These are phyloP conservation scores for Umbilicus rupestris DNA, from an alignment of 164 flowering plant genomes.

Conservation along the genomic window DNA sequence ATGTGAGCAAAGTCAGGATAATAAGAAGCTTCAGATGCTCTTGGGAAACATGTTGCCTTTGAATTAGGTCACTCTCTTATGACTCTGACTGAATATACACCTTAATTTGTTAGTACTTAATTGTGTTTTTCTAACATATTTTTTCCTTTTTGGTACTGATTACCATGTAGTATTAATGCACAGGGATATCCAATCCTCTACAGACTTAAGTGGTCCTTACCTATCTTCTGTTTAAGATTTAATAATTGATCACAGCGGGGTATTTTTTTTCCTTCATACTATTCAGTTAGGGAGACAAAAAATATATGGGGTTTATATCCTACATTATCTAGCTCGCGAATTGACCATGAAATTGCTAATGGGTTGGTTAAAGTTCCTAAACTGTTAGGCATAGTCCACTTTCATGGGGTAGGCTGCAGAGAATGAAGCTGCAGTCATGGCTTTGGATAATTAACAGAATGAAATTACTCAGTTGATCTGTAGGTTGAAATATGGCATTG, in stretches of 20 bases:
- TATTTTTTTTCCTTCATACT: background rate
- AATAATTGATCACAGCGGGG: background rate
- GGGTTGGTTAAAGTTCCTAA: background rate
- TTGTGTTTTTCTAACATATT: constrained; percentile 1
- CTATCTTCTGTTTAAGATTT: background rate
- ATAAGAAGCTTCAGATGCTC: constrained; percentile 8
- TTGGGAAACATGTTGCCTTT: constrained; percentile 1
- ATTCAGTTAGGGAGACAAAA: background rate
- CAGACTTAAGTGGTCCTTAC: background rate
- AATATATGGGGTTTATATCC: background rate
- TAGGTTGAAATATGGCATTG: background rate
- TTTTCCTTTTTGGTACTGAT: constrained; percentile 1
- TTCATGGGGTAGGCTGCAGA: background rate
- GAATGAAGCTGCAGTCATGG: background rate
- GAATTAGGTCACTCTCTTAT: background rate
- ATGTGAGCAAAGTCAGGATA: background rate
- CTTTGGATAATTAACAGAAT: background rate
- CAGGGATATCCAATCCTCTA: background rate
- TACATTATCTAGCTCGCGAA: background rate
- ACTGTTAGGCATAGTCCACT: background rate
- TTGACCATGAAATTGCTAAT: background rate
- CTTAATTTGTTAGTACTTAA: background rate
- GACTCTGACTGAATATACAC: background rate
- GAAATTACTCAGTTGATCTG: background rate
- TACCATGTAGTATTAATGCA: background rate